These are phyloP conservation scores for Aureobasidium mangrovei DNA, from an alignment of 2,329 filamentous ascomycete species.

Conservation along the genomic window DNA sequence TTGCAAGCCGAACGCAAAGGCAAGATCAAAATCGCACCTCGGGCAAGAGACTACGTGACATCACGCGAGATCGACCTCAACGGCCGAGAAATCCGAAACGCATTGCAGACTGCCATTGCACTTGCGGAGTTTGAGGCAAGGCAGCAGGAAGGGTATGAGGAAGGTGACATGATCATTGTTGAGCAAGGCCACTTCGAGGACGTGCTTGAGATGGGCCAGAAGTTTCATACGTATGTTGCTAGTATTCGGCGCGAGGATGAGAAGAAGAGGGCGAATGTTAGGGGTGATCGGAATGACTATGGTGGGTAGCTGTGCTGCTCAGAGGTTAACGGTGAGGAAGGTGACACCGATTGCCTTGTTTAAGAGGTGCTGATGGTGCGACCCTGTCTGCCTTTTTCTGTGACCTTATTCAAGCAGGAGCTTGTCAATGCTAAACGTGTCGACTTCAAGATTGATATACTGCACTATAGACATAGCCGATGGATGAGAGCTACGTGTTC, in stretches of 20 bases:
- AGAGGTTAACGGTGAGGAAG: too few relatives aligned
- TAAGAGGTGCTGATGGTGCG: too few relatives aligned
- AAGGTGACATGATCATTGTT: background rate
- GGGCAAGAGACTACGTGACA: conserved; percentile 2
- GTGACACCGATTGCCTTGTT: too few relatives aligned
- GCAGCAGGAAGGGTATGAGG: background rate
- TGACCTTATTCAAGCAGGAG: too few relatives aligned
- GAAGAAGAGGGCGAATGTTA: background rate
- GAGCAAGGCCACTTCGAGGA: conserved; percentile 3
- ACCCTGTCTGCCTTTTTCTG: too few relatives aligned
- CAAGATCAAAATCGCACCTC: conserved; percentile 1
- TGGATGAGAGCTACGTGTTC: too few relatives aligned
- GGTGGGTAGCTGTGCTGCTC: background rate
- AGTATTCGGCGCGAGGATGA: background rate
- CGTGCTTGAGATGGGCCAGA: background rate
- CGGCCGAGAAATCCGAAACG: conserved; percentile 31
- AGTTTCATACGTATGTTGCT: background rate
- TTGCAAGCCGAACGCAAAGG: conserved; percentile 3
- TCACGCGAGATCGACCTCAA: conserved; percentile 24
- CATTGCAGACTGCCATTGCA: conserved; percentile 29
- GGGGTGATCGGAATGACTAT: background rate
- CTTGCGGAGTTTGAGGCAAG: conserved; percentile 23
- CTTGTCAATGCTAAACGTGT: too few relatives aligned
- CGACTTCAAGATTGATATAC: too few relatives aligned
- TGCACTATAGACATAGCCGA: too few relatives aligned